phyloP scores from a whole-genome alignment of 768 basidiomycete species.

The Pholiota molesta region DNA sequence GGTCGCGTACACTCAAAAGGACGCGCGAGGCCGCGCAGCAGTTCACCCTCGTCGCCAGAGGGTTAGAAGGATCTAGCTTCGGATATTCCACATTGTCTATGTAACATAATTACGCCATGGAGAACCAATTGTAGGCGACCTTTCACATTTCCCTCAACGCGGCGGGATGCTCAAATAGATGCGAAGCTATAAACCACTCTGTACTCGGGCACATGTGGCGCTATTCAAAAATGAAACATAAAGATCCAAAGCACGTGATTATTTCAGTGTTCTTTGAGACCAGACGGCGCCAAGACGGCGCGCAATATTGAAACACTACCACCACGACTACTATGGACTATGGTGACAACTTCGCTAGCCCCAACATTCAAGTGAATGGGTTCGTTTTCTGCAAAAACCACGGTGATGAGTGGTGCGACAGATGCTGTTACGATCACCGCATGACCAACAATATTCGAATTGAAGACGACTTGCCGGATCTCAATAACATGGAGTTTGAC shows the following conservation, averaged over 20 bases:
- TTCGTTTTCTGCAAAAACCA: slow-evolving; percentile 37
- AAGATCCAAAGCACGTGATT: background rate
- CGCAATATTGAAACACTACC: background rate
- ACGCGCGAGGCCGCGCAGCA: slow-evolving; percentile 87
- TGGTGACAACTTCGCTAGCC: background rate
- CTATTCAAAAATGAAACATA: too few species aligned
- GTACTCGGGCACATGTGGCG: background rate
- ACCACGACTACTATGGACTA: background rate
- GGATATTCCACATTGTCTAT: slow-evolving; percentile 75
- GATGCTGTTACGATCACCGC: slow-evolving; percentile 35
- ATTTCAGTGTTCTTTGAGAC: background rate
- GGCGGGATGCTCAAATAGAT: background rate
- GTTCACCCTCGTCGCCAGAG: slow-evolving; percentile 83
- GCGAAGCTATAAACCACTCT: background rate
- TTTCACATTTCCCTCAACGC: background rate
- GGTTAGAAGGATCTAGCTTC: slow-evolving; percentile 83
- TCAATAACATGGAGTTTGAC: slow-evolving; percentile 21
- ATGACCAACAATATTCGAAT: slow-evolving; percentile 34
- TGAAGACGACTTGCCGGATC: slow-evolving; percentile 27
- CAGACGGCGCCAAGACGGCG: too few species aligned
- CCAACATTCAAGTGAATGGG: slow-evolving; percentile 30
- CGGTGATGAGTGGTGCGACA: slow-evolving; percentile 34
- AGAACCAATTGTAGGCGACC: background rate
- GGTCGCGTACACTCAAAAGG: slow-evolving; percentile 71
- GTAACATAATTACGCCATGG: slow-evolving; percentile 28